These are phyloP conservation scores for Kodamaea sp. DNA, from an alignment of 1,139 yeast species.

Conservation along the genomic window DNA sequence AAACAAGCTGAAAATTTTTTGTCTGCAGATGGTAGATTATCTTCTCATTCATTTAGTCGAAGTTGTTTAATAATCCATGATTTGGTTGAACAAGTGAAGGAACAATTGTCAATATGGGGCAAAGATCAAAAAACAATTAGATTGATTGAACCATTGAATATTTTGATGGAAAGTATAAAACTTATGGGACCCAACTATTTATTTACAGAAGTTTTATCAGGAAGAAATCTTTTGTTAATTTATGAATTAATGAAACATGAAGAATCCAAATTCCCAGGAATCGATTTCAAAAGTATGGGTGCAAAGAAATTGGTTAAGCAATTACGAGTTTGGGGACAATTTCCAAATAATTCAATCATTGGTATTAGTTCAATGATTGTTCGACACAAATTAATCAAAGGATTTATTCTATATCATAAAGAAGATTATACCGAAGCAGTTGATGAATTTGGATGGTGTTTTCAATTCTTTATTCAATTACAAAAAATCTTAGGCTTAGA, in stretches of 20 bases:
- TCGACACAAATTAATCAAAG: constrained; percentile 16
- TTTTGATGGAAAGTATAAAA: constrained; percentile 16
- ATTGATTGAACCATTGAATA: constrained; percentile 4
- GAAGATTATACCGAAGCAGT: constrained; percentile 10
- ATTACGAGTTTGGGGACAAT: constrained; percentile 11
- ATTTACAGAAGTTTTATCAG: constrained; percentile 14
- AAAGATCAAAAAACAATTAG: too few relatives aligned
- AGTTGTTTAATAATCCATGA: constrained; percentile 6
- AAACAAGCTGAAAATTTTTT: constrained; percentile 20
- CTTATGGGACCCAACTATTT: constrained; percentile 22
- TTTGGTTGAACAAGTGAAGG: background rate
- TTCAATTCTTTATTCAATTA: constrained; percentile 13
- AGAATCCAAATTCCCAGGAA: constrained; percentile 13
- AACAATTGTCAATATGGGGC: background rate
- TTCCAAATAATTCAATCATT: constrained; percentile 2
- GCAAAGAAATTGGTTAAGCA: constrained; percentile 13
- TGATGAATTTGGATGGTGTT: constrained; percentile 20
- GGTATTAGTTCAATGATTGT: constrained; percentile 12
- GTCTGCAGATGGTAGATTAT: constrained; percentile 7
- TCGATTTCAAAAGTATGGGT: constrained; percentile 12
- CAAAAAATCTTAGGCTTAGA: constrained; percentile 7
- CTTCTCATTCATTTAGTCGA: constrained; percentile 6
- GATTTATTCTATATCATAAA: constrained; percentile 13
- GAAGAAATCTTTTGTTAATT: constrained; percentile 4
- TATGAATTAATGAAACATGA: constrained; percentile 12